Conservation (phyloP, 176 grass and related monocot genomes). For the Lolium multiflorum region DNA sequence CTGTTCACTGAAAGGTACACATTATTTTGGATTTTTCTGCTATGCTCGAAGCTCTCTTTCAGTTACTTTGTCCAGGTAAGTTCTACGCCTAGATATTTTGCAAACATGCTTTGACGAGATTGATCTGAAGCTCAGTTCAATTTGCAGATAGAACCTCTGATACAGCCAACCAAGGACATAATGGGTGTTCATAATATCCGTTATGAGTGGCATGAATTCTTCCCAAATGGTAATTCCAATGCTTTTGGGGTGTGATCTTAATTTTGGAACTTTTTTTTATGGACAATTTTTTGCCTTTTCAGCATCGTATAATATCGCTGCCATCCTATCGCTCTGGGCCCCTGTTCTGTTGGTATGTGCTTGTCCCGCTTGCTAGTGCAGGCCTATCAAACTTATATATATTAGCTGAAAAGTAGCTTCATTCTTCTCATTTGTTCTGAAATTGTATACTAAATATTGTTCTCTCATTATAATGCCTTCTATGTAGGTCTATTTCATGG, state of each 20-base stretch:
- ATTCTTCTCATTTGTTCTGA: conserved; percentile 19
- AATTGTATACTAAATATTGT: conserved; percentile 12
- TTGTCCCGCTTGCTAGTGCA: conserved; percentile 20
- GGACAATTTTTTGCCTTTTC: conserved; percentile 40
- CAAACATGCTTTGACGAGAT: conserved; percentile 28
- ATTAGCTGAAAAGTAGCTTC: conserved; percentile 25
- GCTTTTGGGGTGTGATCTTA: neutral
- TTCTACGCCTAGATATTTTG: conserved; percentile 39
- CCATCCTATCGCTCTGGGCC: conserved; percentile 85
- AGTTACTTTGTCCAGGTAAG: conserved; percentile 89
- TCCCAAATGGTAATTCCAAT: conserved; percentile 75
- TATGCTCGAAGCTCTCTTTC: conserved; percentile 88
- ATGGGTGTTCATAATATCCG: conserved; percentile 79
- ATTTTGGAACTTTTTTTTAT: conserved; percentile 22
- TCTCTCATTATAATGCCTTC: conserved; percentile 24
- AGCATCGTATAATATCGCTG: conserved; percentile 81
- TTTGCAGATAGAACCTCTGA: conserved; percentile 92
- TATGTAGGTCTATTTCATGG: conserved; percentile 94
- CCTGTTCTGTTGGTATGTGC: conserved; percentile 83
- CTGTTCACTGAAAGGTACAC: conserved; percentile 77
- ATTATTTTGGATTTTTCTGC: conserved; percentile 81
- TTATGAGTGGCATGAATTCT: conserved; percentile 97
- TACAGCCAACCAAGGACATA: conserved; percentile 93
- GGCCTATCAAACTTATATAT: conserved; percentile 29
- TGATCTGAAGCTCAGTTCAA: conserved; percentile 24